phyloP scores from a whole-genome alignment of 1,284 basidiomycete species.

The Anthracocystis setariae region DNA sequence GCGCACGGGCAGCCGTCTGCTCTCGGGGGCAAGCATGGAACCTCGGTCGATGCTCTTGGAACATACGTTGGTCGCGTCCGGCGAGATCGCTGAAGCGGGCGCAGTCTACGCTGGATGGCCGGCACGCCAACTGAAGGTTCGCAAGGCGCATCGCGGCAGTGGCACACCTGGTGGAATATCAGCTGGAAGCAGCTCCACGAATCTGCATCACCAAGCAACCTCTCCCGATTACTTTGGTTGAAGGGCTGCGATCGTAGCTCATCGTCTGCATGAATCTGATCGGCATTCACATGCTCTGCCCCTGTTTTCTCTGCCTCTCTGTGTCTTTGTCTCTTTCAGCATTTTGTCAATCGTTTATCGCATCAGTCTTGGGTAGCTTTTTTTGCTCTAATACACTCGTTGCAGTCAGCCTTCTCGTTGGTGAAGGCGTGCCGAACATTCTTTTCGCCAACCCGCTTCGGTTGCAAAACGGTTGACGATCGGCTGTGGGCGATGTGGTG shows the following conservation, averaged over 20 bases:
- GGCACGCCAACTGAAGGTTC: constrained; percentile 58
- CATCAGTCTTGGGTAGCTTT: background rate
- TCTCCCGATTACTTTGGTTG: constrained; percentile 50
- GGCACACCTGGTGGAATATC: constrained; percentile 39
- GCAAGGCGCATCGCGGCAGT: constrained; percentile 33
- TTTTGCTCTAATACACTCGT: background rate
- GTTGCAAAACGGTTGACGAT: background rate
- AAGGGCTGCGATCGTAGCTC: constrained; percentile 5
- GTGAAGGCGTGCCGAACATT: background rate
- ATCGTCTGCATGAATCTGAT: background rate
- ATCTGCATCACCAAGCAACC: constrained; percentile 38
- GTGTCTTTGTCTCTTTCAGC: too few species aligned
- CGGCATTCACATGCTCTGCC: too few species aligned
- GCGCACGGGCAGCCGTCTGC: constrained; percentile 63
- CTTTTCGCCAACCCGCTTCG: background rate
- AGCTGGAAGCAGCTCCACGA: constrained; percentile 43
- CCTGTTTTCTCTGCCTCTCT: too few species aligned
- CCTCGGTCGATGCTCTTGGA: constrained; percentile 66
- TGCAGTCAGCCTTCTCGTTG: background rate
- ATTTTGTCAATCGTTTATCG: background rate
- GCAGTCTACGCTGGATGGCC: constrained; percentile 67
- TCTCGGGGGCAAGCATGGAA: constrained; percentile 67
- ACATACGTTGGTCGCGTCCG: constrained; percentile 66
- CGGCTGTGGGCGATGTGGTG: too few species aligned
- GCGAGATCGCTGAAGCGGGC: constrained; percentile 66